These are phyloP conservation scores for Fusarium euwallaceae DNA, from an alignment of 2,329 filamentous ascomycete genomes.

Conservation along the genomic window DNA sequence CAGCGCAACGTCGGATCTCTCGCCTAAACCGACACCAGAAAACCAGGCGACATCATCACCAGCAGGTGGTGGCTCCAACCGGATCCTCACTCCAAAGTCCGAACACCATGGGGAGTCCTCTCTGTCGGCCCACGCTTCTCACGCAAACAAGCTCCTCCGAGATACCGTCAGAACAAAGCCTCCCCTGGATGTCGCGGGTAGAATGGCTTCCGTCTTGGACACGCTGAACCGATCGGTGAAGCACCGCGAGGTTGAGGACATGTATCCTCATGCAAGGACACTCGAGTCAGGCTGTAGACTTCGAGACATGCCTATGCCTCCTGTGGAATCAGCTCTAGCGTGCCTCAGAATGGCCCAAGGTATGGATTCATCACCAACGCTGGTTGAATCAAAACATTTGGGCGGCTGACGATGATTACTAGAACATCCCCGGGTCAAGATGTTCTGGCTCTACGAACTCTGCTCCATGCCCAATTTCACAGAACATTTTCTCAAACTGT, in stretches of 20 bases:
- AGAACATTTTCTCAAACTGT: neutral
- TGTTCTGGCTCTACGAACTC: neutral
- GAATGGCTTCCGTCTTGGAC: slow-evolving; percentile 27
- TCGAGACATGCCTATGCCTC: neutral
- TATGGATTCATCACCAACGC: neutral
- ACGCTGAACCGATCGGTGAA: neutral
- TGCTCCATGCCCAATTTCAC: neutral
- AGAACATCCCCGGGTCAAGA: neutral
- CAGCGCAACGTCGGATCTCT: too few relatives aligned
- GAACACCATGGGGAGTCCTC: neutral
- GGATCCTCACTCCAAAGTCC: neutral
- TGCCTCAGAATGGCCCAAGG: neutral
- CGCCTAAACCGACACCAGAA: neutral
- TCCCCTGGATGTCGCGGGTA: slow-evolving; percentile 24
- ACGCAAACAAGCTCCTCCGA: slow-evolving; percentile 40
- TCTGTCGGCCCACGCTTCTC: slow-evolving; percentile 30
- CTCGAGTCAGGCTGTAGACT: neutral
- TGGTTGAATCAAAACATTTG: neutral
- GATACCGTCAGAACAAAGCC: slow-evolving; percentile 33
- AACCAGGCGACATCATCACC: neutral
- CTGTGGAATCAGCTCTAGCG: neutral
- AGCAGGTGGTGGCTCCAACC: neutral
- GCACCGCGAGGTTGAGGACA: neutral
- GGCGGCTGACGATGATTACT: neutral
- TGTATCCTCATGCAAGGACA: neutral